phyloP scores from a whole-genome alignment of 805 yeast species.

The Hermanozyma aechmeae region DNA sequence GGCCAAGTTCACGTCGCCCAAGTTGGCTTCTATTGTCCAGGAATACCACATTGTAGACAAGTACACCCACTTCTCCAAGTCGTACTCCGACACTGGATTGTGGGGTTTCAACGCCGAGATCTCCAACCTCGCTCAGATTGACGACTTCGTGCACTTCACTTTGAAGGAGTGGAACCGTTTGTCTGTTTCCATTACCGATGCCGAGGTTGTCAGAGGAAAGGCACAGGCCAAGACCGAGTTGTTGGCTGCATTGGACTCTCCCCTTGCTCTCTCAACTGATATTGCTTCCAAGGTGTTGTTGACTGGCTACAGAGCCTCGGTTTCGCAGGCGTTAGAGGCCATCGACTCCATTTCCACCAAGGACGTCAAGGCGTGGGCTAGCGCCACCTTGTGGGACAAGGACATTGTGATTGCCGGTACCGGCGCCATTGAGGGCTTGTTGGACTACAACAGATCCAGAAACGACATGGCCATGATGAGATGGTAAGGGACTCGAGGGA shows the following conservation, averaged over 20 bases:
- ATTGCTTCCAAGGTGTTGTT: constrained; percentile 53
- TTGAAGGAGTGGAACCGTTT: constrained; percentile 85
- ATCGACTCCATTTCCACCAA: constrained; percentile 56
- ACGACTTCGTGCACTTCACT: constrained; percentile 73
- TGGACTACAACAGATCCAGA: constrained; percentile 81
- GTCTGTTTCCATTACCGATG: constrained; percentile 62
- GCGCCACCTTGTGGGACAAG: constrained; percentile 67
- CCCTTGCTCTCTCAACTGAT: constrained; percentile 43
- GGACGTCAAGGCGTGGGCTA: constrained; percentile 67
- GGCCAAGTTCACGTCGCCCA: constrained; percentile 49
- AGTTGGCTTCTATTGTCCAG: constrained; percentile 58
- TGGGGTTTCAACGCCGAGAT: constrained; percentile 75
- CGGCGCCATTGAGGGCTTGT: constrained; percentile 77
- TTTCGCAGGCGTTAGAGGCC: constrained; percentile 47
- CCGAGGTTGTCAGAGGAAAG: constrained; percentile 75
- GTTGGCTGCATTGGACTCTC: constrained; percentile 39
- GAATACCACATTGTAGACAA: constrained; percentile 68
- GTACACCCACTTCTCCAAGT: constrained; percentile 61
- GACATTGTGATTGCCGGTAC: constrained; percentile 78
- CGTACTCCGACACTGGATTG: constrained; percentile 71
- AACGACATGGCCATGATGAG: constrained; percentile 86
- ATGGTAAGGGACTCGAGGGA: no score
- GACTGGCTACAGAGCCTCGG: constrained; percentile 53
- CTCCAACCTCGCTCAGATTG: constrained; percentile 49
- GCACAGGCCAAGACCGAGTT: constrained; percentile 57